These are phyloP conservation scores for Penicillium digitatum DNA, from an alignment of 2,329 filamentous ascomycete species.

Conservation along the genomic window DNA sequence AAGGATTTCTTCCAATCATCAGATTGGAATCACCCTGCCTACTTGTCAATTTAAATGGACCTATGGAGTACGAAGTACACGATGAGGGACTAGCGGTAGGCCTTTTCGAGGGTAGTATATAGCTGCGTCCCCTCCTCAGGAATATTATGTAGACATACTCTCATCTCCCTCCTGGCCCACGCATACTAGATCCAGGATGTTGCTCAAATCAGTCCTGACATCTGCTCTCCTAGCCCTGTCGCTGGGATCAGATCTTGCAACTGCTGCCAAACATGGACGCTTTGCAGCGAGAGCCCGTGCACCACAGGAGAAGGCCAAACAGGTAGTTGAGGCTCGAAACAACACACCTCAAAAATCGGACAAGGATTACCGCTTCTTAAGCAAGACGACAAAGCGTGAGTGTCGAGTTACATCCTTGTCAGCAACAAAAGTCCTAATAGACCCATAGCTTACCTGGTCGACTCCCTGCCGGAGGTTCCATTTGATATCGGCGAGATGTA, in stretches of 20 bases:
- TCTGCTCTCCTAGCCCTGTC: conserved; percentile 23
- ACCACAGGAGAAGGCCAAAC: conserved; percentile 23
- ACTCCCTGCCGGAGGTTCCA: conserved; percentile 63
- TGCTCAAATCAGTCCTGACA: conserved; percentile 25
- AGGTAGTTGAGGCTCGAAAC: conserved; percentile 8
- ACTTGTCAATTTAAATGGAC: background rate
- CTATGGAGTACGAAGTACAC: background rate
- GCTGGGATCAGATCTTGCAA: conserved; percentile 18
- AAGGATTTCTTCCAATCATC: conserved; percentile 1
- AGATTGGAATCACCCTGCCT: background rate
- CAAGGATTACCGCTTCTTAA: conserved; percentile 28
- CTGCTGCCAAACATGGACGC: conserved; percentile 25
- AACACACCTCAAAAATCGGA: conserved; percentile 10
- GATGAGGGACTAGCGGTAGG: background rate
- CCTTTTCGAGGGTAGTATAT: background rate
- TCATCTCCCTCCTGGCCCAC: background rate
- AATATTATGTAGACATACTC: background rate
- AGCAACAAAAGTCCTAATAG: background rate
- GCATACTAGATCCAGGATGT: conserved; percentile 18
- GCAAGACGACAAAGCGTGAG: conserved; percentile 26
- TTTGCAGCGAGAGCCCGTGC: conserved; percentile 25
- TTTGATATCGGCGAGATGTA: conserved; percentile 61
- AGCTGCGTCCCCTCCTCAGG: background rate
- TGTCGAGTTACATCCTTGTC: background rate
- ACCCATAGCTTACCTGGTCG: conserved; percentile 57